Percentiles rank a stretch among this genome's conserved stretches.
These are phyloP conservation scores for Endothia cerciana DNA, from an alignment of 2,329 filamentous ascomycete genomes.

Conservation along the genomic window DNA sequence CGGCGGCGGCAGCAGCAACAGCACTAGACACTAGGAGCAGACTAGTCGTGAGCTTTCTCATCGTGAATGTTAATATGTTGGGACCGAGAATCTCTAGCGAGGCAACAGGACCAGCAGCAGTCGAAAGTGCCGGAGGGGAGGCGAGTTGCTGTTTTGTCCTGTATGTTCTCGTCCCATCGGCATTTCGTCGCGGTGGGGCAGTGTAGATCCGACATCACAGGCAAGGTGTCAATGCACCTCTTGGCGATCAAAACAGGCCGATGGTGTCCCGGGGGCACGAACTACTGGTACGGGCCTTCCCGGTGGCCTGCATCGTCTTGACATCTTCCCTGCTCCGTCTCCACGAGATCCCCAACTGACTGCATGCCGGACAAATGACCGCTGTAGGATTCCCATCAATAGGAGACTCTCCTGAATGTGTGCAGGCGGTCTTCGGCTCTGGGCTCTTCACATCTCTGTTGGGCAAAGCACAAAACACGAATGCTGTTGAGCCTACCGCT, in stretches of 20 bases:
- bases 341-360: background rate
- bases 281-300: background rate
- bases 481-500: background rate
- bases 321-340: background rate
- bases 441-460: background rate
- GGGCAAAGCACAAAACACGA: background rate
- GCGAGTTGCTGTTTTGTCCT: background rate
- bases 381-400: constrained; percentile 4
- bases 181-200: background rate
- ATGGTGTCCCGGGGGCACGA: background rate
- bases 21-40: constrained; percentile 38
- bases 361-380: background rate
- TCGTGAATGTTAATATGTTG: background rate
- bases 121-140: background rate
- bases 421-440: background rate
- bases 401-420: background rate
- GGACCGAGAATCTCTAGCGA: background rate
- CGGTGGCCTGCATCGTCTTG: background rate
- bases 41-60: background rate
- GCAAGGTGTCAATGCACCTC: background rate
- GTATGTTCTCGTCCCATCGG: background rate
- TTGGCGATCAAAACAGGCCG: background rate
- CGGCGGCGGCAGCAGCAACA: constrained; percentile 71
- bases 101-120: background rate
- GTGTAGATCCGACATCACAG: background rate